A percentile compares a stretch with the other conserved stretches of the same genome.
Conservation (phyloP, 2,329 filamentous ascomycete genomes). For the Pseudofabraea citricarpa region DNA sequence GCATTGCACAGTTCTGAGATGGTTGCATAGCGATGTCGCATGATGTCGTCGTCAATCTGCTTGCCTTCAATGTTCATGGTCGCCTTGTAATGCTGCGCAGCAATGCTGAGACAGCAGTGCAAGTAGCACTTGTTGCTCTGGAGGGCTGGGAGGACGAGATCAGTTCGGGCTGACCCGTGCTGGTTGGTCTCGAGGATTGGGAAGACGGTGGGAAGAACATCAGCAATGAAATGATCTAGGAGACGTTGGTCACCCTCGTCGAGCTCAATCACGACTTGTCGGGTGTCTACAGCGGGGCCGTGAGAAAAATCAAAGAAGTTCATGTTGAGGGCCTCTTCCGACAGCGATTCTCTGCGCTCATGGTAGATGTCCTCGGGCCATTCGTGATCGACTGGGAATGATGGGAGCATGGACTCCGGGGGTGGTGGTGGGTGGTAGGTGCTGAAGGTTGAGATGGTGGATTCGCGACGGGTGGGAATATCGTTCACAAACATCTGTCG, state of each 20-base stretch:
- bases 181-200: constrained; percentile 89
- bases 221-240: constrained; percentile 85
- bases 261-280: constrained; percentile 73
- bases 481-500: constrained; percentile 91
- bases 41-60: constrained; percentile 83
- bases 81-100: constrained; percentile 87
- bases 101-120: constrained; percentile 91
- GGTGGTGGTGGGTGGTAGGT: constrained; percentile 79
- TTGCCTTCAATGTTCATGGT: constrained; percentile 62
- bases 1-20: constrained; percentile 82
- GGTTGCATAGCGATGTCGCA: constrained; percentile 85
- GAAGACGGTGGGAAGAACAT: constrained; percentile 84
- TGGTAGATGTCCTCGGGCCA: constrained; percentile 68
- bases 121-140: constrained; percentile 91
- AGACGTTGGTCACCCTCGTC: constrained; percentile 84
- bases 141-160: constrained; percentile 81
- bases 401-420: constrained; percentile 60
- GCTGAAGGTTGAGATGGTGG: constrained; percentile 86
- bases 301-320: constrained; percentile 83
- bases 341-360: constrained; percentile 57
- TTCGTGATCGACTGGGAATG: constrained; percentile 62
- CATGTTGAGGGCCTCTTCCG: constrained; percentile 62
- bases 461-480: constrained; percentile 78
- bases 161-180: constrained; percentile 73
- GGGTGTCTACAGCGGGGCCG: constrained; percentile 54